These are phyloP conservation scores for Trametes coccinea DNA, from an alignment of 768 basidiomycete species.

Conservation along the genomic window DNA sequence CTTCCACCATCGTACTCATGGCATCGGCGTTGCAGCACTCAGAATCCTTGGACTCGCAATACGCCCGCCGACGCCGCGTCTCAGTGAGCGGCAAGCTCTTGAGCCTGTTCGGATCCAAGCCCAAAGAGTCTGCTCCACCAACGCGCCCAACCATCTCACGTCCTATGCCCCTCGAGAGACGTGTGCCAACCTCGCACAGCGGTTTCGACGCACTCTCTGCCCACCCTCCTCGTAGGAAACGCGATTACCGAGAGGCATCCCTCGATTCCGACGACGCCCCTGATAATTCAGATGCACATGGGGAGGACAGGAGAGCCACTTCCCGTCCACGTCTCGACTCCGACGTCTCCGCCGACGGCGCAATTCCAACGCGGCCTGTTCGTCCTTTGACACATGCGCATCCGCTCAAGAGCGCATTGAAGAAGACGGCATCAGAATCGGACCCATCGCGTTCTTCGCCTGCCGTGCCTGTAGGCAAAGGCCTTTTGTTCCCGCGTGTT, in stretches of 20 bases:
- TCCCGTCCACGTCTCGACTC: constrained; percentile 2
- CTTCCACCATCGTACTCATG: too few relatives aligned
- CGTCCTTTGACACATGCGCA: background rate
- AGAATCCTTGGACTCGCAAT: background rate
- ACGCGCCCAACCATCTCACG: background rate
- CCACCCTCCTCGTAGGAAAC: background rate
- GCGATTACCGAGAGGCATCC: background rate
- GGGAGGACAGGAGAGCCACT: background rate
- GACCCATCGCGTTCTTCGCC: background rate
- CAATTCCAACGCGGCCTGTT: background rate
- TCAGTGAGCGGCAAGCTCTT: constrained; percentile 3
- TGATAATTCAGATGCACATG: background rate
- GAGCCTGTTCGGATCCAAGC: background rate
- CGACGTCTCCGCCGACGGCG: background rate
- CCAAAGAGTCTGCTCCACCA: background rate
- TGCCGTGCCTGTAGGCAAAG: background rate
- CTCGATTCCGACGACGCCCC: background rate
- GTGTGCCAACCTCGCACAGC: background rate
- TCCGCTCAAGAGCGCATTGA: constrained; percentile 9
- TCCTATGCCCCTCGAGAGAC: background rate
- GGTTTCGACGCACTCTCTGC: background rate
- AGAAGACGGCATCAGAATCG: background rate
- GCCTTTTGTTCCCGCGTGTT: background rate
- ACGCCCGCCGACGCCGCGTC: background rate
- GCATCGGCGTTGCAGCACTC: too few relatives aligned